Evolutionary conservation across 371 early-diverging fungal species (phyloP).

Genomic region (Rhizopus arrhizus): DNA sequence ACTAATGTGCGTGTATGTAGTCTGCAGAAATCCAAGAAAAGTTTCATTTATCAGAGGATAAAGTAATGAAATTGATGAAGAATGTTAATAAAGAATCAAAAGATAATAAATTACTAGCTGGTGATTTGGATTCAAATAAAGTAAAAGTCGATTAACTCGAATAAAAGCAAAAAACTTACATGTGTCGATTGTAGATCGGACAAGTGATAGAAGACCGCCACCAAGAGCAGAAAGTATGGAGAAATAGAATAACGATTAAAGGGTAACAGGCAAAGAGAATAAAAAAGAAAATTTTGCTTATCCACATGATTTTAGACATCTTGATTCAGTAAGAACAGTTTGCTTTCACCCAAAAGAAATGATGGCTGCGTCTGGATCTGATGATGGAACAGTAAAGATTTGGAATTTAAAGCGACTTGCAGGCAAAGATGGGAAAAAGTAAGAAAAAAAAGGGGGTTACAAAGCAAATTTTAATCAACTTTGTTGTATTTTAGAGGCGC

Average conservation of each 20-base stretch:
- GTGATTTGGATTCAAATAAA: slow-evolving; percentile 40
- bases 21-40: slow-evolving; percentile 62
- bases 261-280: slow-evolving; percentile 41
- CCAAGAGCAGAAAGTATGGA: slow-evolving; percentile 57
- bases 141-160: slow-evolving; percentile 17
- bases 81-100: slow-evolving; percentile 50
- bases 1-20: slow-evolving; percentile 23
- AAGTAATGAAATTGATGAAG: slow-evolving; percentile 57
- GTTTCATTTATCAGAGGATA: slow-evolving; percentile 64
- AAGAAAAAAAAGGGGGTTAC: slow-evolving; percentile 28
- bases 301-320: slow-evolving; percentile 56
- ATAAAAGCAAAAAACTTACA: neutral
- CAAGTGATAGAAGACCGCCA: slow-evolving; percentile 28
- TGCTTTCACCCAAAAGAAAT: slow-evolving; percentile 68
- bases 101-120: slow-evolving; percentile 26
- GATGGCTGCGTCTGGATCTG: slow-evolving; percentile 74
- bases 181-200: slow-evolving; percentile 17
- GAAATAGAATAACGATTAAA: slow-evolving; percentile 58
- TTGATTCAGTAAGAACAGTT: slow-evolving; percentile 78
- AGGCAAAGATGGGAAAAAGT: slow-evolving; percentile 47
- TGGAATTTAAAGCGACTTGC: slow-evolving; percentile 65
- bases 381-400: slow-evolving; percentile 83
- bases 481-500: slow-evolving; percentile 16
- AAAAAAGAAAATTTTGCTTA: neutral
- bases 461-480: neutral